phyloP scores from a whole-genome alignment of 1,139 yeast species.

The Wickerhamomyces sp. region DNA sequence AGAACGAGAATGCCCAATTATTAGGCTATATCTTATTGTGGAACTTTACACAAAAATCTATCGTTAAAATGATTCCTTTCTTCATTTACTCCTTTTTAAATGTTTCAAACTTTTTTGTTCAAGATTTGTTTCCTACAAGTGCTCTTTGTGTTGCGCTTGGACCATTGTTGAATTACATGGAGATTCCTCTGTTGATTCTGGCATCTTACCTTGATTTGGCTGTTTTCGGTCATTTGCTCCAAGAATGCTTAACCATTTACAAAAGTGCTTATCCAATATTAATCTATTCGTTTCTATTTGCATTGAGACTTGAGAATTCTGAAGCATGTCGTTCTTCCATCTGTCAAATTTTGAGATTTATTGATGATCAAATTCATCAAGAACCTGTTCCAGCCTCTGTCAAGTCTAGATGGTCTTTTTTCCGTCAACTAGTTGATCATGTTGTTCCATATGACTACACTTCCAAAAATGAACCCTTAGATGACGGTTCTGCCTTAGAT shows the following conservation, averaged over 20 bases:
- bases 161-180: slow-evolving; percentile 20
- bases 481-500: no score
- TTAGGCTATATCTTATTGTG: slow-evolving; percentile 35
- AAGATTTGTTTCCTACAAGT: slow-evolving; percentile 33
- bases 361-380: slow-evolving; percentile 16
- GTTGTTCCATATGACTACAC: slow-evolving; percentile 8
- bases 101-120: slow-evolving; percentile 31
- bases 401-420: slow-evolving; percentile 5
- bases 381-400: slow-evolving; percentile 5
- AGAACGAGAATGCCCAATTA: slow-evolving; percentile 43
- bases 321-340: slow-evolving; percentile 34
- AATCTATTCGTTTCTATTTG: slow-evolving; percentile 34
- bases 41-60: slow-evolving; percentile 26
- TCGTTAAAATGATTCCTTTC: slow-evolving; percentile 39
- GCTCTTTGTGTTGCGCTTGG: slow-evolving; percentile 29
- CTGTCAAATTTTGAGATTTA: slow-evolving; percentile 22
- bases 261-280: slow-evolving; percentile 28
- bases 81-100: slow-evolving; percentile 43
- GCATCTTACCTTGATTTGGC: slow-evolving; percentile 39
- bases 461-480: no score
- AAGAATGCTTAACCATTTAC: slow-evolving; percentile 25
- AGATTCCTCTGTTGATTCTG: slow-evolving; percentile 26
- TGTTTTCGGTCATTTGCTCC: slow-evolving; percentile 28
- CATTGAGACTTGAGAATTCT: slow-evolving; percentile 40
- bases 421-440: slow-evolving; percentile 3